Conservation (phyloP, 768 basidiomycete species). For the Harrya chromipes region DNA sequence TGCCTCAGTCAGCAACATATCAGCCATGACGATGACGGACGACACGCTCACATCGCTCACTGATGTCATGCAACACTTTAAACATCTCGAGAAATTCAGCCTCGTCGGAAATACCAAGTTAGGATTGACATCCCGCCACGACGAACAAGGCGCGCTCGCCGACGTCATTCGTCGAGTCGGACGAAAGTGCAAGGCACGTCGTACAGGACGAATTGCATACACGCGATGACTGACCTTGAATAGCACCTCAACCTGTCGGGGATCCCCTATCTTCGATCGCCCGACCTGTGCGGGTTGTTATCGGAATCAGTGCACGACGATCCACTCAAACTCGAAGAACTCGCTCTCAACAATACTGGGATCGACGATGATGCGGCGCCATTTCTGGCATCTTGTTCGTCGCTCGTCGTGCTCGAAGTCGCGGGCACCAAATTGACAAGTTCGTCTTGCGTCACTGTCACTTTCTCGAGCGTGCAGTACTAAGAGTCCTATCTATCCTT, state of each 20-base stretch:
- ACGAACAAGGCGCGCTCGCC: constrained; percentile 35
- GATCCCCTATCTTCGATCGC: constrained; percentile 48
- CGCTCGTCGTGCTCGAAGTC: constrained; percentile 47
- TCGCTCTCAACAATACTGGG: constrained; percentile 57
- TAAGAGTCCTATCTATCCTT: neutral
- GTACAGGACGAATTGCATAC: neutral
- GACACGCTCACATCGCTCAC: constrained; percentile 43
- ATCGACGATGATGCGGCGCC: constrained; percentile 55
- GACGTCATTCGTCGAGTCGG: constrained; percentile 53
- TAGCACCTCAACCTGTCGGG: constrained; percentile 60
- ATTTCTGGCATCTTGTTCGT: constrained; percentile 51
- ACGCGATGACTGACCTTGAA: too few relatives aligned
- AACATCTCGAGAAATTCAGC: constrained; percentile 49
- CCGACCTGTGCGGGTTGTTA: constrained; percentile 50
- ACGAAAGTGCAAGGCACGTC: constrained; percentile 53
- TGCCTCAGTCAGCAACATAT: constrained; percentile 42
- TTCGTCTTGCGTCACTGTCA: constrained; percentile 28
- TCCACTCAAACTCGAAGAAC: constrained; percentile 41
- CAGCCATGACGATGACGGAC: constrained; percentile 58
- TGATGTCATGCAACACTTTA: constrained; percentile 34
- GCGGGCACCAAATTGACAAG: constrained; percentile 60
- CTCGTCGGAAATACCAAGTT: constrained; percentile 65
- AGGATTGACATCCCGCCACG: constrained; percentile 34
- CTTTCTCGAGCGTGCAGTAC: neutral
- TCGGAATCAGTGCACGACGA: constrained; percentile 8